Evolutionary conservation across 768 basidiomycete genomes (phyloP).

Genomic region (Auricularia cornea): DNA sequence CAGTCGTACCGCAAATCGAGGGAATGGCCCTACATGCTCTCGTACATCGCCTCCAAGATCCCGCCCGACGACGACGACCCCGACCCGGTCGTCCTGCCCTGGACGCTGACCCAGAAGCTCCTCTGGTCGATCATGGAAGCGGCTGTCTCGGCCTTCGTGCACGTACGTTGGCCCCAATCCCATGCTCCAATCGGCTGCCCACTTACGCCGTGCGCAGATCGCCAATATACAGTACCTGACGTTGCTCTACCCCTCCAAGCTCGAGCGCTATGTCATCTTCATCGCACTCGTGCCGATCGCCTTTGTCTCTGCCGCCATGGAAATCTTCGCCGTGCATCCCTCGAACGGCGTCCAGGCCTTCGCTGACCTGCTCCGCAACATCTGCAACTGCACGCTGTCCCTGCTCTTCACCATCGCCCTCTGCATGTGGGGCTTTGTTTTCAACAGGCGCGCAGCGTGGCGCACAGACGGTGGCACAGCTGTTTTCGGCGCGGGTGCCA

Average conservation of each 20-base stretch:
- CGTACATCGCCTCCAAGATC: slow-evolving; percentile 77
- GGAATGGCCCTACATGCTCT: slow-evolving; percentile 92
- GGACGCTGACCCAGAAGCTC: slow-evolving; percentile 56
- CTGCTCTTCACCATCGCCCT: slow-evolving; percentile 87
- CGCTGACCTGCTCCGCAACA: slow-evolving; percentile 74
- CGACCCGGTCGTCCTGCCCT: slow-evolving; percentile 26
- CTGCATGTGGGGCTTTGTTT: slow-evolving; percentile 84
- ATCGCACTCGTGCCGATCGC: slow-evolving; percentile 82
- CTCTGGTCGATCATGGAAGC: slow-evolving; percentile 89
- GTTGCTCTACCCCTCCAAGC: slow-evolving; percentile 81
- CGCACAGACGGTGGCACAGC: slow-evolving; percentile 94
- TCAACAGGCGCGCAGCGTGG: slow-evolving; percentile 91
- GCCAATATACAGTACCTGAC: slow-evolving; percentile 98
- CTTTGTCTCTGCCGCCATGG: slow-evolving; percentile 73
- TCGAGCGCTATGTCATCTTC: slow-evolving; percentile 83
- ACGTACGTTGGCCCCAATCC: neutral
- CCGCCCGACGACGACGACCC: slow-evolving; percentile 41
- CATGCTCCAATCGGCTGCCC: neutral
- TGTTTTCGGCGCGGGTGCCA: slow-evolving; percentile 79
- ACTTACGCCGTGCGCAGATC: slow-evolving; percentile 40
- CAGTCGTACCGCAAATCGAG: slow-evolving; percentile 52
- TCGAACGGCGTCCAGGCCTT: slow-evolving; percentile 37
- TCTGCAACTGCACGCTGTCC: slow-evolving; percentile 94
- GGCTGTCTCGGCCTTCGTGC: slow-evolving; percentile 71
- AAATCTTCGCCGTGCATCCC: slow-evolving; percentile 61